Evolutionary conservation across 108 stramenopile genomes (phyloP), one percentile per base, ranked within the genome.

Genomic region (Nitzschia palea): DNA sequence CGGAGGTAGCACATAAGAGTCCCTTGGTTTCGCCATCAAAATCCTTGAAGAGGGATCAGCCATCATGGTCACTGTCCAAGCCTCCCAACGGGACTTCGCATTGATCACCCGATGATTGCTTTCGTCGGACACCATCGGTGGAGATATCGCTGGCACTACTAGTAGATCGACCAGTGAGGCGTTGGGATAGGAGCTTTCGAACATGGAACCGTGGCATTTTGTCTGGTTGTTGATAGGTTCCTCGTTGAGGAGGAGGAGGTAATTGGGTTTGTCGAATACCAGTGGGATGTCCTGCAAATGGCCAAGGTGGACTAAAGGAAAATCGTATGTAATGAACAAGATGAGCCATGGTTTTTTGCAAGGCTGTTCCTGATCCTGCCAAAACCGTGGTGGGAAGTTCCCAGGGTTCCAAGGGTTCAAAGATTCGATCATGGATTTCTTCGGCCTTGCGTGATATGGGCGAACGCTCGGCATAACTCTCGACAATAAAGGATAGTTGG

Each of bases 261-360:
- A 73, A 42, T 9, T 44, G 42, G n/a, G 50, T 48, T 20, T 76
- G 74, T 6, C 74, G 67, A 35, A 76, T 37, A n/a, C 74, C 74
- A 1, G 36, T 27, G 2, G 68, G 59, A 10, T 50, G 45, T 12
- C 30, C n/a, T 3, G 55, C 57, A 60, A 66, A 60, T 17, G 73
- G 73, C 61, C 65, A 67, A 3, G 74, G 74, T 8, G 33, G 33
- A 10, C 25, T 5, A 44, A 62, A 68, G 30, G 67, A 55, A 4
- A 12, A 9, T 17, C 27, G 23, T 9, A 69, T 47, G 20, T 12
- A 48, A 2, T 3, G 3, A 33, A 32, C 15, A 10, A 69, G 20
- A 35, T 76, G 68, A 4, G 9, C 35, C 3, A 62, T 20, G 9
- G 62, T 50, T 9, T 56, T 53, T 25, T 47, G 25, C 44, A 69